Evolutionary conservation across 352 stramenopile species (phyloP), one percentile per base, ranked within the genome.

Genomic region (Globisporangium polare): DNA sequence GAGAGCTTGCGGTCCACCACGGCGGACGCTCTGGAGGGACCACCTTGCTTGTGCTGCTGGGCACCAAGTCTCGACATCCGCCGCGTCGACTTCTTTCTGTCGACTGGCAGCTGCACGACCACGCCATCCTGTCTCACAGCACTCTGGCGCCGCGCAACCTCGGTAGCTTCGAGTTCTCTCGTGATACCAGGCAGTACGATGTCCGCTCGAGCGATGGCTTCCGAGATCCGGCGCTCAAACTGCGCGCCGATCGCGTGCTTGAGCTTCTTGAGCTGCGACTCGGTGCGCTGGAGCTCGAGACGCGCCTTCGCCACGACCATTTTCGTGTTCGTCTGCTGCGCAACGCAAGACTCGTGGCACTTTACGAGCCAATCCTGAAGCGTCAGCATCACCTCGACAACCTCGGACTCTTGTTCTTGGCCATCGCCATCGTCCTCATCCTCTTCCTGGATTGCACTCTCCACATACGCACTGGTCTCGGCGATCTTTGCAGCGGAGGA

Each of bases 291-390:
- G 8, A 90, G 53, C 43, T 90, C 80, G 3, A 66, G 69, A 22
- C 65, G 59, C 0, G 80, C 80, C 26, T 75, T 80, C 0, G 66
- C 71, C 1, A 77, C 78, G 1, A 75, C 64, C 7, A 77, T 62
- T 0, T 67, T 56, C 6, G 73, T 71, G 46, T 80, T 74, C 1
- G 58, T 68, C 22, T 84, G 66, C 42, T 80, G 75, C 0, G 62
- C 69, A 18, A 69, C 37, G 39, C 74, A 90, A 54, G 64, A 76
- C 59, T 85, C 78, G 59, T 79, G 68, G 56, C 77, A 90, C 51
- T 90, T 88, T 3, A 61, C 33, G 0, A 88, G 62, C 80, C 80
- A 90, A 17, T 85, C 74, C 29, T 88, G 69, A 26, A 89, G 68
- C 9, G 76, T 82, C n/a, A 78, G 41, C n/a, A 85, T 60, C 9